Percentiles rank a stretch among this genome's conserved stretches.
Evolutionary conservation across 148 eudicot species (phyloP).

Genomic region (Vaccinium darrowii): DNA sequence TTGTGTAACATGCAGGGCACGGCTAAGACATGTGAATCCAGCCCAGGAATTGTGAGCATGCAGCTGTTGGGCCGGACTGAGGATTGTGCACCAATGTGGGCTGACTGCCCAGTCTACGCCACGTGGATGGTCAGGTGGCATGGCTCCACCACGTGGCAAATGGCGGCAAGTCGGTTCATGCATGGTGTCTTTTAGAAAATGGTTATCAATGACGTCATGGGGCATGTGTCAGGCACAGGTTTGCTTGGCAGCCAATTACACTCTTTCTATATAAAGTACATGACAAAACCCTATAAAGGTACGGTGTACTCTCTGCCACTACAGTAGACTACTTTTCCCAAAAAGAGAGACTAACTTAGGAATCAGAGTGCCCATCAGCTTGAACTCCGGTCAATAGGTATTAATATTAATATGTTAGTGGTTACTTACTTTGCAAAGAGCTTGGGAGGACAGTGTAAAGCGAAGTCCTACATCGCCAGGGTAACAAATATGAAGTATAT

Average conservation of each 20-base stretch:
- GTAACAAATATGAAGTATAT: too few species aligned
- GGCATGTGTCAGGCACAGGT: background rate
- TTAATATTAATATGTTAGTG: background rate
- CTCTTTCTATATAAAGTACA: background rate
- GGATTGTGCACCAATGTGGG: too few species aligned
- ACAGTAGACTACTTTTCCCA: background rate
- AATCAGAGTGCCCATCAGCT: background rate
- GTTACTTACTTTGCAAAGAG: background rate
- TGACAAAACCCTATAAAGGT: background rate
- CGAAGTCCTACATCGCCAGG: too few species aligned
- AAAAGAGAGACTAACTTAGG: background rate
- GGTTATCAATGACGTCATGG: background rate
- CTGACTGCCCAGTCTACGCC: too few species aligned
- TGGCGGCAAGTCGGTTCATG: too few species aligned
- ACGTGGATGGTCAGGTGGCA: too few species aligned
- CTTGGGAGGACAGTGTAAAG: background rate
- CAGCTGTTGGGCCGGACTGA: too few species aligned
- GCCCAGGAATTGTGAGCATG: too few species aligned
- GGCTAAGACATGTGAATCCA: too few species aligned
- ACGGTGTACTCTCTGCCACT: background rate
- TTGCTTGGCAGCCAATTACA: background rate
- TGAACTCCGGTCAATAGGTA: background rate
- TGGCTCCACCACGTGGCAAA: too few species aligned
- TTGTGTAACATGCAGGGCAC: too few species aligned
- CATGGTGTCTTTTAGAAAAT: too few species aligned